phyloP scores from a whole-genome alignment of 768 basidiomycete species.

The Amanita jacksonii region DNA sequence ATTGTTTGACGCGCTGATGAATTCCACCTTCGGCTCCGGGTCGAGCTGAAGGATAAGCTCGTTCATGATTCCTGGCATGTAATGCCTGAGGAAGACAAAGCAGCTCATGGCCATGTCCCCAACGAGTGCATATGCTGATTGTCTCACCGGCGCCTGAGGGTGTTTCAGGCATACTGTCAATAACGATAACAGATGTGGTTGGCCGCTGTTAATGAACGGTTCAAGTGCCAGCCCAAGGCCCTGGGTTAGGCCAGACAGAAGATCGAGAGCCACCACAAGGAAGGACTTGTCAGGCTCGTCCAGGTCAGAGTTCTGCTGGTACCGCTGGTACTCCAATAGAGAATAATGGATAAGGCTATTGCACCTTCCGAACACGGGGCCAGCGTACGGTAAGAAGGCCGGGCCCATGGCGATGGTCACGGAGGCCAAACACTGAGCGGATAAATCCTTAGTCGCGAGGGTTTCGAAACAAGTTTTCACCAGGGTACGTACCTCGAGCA shows the following conservation, averaged over 20 bases:
- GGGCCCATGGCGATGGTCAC: constrained; percentile 93
- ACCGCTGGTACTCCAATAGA: constrained; percentile 79
- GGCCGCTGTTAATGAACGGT: constrained; percentile 53
- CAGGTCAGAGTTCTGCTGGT: constrained; percentile 78
- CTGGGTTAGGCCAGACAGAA: constrained; percentile 92
- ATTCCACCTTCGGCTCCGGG: constrained; percentile 87
- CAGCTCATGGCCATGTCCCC: constrained; percentile 98
- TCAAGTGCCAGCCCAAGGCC: constrained; percentile 79
- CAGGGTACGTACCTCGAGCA: constrained; percentile 68
- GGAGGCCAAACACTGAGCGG: constrained; percentile 81
- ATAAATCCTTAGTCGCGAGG: no score
- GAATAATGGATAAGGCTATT: constrained; percentile 74
- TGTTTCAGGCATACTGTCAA: constrained; percentile 89
- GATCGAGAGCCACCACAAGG: constrained; percentile 95
- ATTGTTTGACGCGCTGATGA: constrained; percentile 96
- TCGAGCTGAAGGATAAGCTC: constrained; percentile 86
- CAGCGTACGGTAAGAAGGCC: constrained; percentile 82
- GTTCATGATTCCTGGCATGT: constrained; percentile 82
- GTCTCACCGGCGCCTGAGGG: constrained; percentile 90
- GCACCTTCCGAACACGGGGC: constrained; percentile 90
- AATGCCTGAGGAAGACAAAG: constrained; percentile 76
- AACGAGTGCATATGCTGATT: constrained; percentile 96
- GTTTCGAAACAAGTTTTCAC: no score
- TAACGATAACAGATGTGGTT: constrained; percentile 73
- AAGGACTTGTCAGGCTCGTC: constrained; percentile 97